Conservation (phyloP, 169 alveolate genomes). For the Babesia bovis region DNA sequence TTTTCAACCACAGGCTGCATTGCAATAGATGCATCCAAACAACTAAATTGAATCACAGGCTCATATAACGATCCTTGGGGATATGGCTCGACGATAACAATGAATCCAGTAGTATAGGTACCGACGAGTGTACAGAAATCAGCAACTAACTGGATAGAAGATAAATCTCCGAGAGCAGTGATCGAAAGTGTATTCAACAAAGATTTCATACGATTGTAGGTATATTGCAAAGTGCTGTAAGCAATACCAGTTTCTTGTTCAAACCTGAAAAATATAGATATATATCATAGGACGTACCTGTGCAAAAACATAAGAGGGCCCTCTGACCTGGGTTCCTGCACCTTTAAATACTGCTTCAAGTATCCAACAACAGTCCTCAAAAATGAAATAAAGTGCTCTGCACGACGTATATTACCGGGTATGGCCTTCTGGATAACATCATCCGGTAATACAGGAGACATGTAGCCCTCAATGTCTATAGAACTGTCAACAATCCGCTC, state of each 20-base stretch:
- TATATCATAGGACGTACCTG: slow-evolving; percentile 68
- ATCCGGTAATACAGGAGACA: slow-evolving; percentile 83
- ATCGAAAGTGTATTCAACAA: slow-evolving; percentile 82
- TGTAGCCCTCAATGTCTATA: slow-evolving; percentile 60
- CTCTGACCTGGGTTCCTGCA: slow-evolving; percentile 85
- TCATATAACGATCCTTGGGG: slow-evolving; percentile 94
- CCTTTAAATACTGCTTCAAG: slow-evolving; percentile 85
- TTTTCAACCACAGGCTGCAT: slow-evolving; percentile 90
- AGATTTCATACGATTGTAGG: slow-evolving; percentile 74
- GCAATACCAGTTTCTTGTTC: slow-evolving; percentile 45
- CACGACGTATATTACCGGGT: slow-evolving; percentile 92
- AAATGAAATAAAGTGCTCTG: slow-evolving; percentile 90
- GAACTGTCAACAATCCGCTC: slow-evolving; percentile 33
- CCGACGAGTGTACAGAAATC: slow-evolving; percentile 93
- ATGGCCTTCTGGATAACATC: slow-evolving; percentile 73
- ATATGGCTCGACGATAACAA: slow-evolving; percentile 93
- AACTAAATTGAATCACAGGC: slow-evolving; percentile 91
- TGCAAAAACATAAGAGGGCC: slow-evolving; percentile 91
- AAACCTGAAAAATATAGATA: slow-evolving; percentile 9
- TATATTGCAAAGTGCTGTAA: slow-evolving; percentile 30
- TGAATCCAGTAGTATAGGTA: slow-evolving; percentile 92
- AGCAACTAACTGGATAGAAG: slow-evolving; percentile 82
- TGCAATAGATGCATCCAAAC: slow-evolving; percentile 96
- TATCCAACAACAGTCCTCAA: slow-evolving; percentile 88
- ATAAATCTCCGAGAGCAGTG: slow-evolving; percentile 79